These are phyloP conservation scores for Stramenopiles sp. DNA, from an alignment of 352 stramenopile species.

Conservation along the genomic window DNA sequence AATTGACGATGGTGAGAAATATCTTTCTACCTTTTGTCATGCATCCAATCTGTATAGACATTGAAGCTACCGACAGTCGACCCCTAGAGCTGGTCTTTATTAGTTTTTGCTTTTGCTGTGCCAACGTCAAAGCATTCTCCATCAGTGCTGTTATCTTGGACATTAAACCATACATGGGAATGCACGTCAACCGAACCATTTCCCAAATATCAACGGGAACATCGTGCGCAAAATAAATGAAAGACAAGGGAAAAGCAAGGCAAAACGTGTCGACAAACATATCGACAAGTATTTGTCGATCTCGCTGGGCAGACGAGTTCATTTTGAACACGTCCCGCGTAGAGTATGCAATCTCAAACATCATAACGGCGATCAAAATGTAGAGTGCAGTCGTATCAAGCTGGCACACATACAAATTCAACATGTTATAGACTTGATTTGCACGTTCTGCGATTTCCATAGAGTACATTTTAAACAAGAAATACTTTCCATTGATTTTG, in stretches of 20 bases:
- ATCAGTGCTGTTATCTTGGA: background rate
- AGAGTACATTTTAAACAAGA: background rate
- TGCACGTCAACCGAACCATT: background rate
- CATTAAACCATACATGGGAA: background rate
- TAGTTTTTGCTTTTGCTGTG: background rate
- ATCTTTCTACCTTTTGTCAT: background rate
- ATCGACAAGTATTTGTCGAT: background rate
- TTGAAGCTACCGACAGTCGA: background rate
- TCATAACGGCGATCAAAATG: background rate
- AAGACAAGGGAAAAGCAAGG: background rate
- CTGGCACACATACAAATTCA: background rate
- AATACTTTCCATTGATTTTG: background rate
- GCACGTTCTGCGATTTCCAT: background rate
- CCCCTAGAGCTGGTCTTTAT: background rate
- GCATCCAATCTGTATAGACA: background rate
- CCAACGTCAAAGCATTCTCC: background rate
- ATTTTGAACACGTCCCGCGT: background rate
- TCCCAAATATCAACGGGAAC: background rate
- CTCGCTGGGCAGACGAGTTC: background rate
- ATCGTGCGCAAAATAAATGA: background rate
- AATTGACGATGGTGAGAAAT: background rate
- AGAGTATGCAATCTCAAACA: background rate
- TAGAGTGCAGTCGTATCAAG: background rate
- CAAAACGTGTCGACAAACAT: background rate
- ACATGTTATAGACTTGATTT: background rate